Conservation (phyloP, 768 basidiomycete genomes). For the Suillus subluteus region DNA sequence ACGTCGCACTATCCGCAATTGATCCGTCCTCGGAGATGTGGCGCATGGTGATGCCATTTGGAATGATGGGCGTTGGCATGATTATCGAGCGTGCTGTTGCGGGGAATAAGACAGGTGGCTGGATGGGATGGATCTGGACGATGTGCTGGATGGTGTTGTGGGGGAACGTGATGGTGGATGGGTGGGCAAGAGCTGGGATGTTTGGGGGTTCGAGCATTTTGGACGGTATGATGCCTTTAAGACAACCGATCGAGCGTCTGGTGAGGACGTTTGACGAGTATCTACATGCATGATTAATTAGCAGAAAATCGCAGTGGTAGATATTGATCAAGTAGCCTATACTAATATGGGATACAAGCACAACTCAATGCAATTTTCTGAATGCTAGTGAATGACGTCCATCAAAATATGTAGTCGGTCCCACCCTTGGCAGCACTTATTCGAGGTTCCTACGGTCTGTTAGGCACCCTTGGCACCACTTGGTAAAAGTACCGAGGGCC, state of each 20-base stretch:
- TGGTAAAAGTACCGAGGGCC: neutral
- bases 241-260: constrained; percentile 15
- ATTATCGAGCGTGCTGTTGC: constrained; percentile 46
- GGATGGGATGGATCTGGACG: constrained; percentile 39
- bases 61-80: constrained; percentile 56
- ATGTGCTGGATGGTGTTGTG: constrained; percentile 31
- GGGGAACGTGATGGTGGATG: constrained; percentile 29
- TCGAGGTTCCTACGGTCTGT: too few species aligned
- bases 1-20: constrained; percentile 53
- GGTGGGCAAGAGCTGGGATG: constrained; percentile 19
- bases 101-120: constrained; percentile 33
- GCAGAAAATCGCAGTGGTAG: neutral
- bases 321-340: neutral
- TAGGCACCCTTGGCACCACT: constrained; percentile 1
- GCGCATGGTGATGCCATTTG: constrained; percentile 50
- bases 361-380: too few species aligned
- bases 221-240: constrained; percentile 14
- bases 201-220: constrained; percentile 14
- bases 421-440: too few species aligned
- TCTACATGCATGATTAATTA: constrained; percentile 16
- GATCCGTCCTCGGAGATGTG: constrained; percentile 47
- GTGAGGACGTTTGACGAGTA: constrained; percentile 19
- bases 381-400: too few species aligned
- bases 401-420: too few species aligned
- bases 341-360: too few species aligned